phyloP scores from a whole-genome alignment of 2,329 filamentous ascomycete species.

The Diaporthe citrichinensis region DNA sequence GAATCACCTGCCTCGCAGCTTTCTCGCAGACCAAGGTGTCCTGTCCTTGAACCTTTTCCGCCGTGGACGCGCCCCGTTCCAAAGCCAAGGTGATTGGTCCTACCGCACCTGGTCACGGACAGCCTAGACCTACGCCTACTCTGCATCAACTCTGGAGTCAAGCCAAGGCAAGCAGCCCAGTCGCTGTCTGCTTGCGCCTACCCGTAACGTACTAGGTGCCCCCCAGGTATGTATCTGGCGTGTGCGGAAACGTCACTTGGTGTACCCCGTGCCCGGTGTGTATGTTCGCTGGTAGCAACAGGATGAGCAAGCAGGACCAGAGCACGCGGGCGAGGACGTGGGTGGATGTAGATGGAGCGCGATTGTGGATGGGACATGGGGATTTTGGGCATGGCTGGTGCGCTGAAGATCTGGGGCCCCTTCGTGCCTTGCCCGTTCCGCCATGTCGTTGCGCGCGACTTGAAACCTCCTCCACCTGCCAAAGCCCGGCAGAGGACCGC shows the following conservation, averaged over 20 bases:
- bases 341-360: slow-evolving; percentile 12
- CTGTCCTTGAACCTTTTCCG: slow-evolving; percentile 13
- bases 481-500: slow-evolving; percentile 44
- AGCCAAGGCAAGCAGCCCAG: slow-evolving; percentile 36
- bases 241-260: slow-evolving; percentile 14
- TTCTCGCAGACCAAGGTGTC: slow-evolving; percentile 26
- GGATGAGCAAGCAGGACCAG: slow-evolving; percentile 1
- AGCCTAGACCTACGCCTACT: slow-evolving; percentile 47
- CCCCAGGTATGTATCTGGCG: slow-evolving; percentile 35
- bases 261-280: slow-evolving; percentile 18
- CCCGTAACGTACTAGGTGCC: slow-evolving; percentile 34
- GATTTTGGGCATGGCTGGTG: slow-evolving; percentile 39
- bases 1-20: slow-evolving; percentile 33
- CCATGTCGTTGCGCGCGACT: slow-evolving; percentile 35
- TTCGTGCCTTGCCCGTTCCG: slow-evolving; percentile 17
- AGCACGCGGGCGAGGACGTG: slow-evolving; percentile 1
- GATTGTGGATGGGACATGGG: background rate
- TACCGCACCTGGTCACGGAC: slow-evolving; percentile 41
- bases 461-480: slow-evolving; percentile 36
- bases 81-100: slow-evolving; percentile 27
- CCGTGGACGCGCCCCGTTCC: slow-evolving; percentile 1
- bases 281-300: background rate
- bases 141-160: slow-evolving; percentile 26
- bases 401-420: slow-evolving; percentile 31
- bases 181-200: slow-evolving; percentile 23